These are phyloP conservation scores for Holtermannia corniformis DNA, from an alignment of 768 basidiomycete genomes.

Conservation along the genomic window DNA sequence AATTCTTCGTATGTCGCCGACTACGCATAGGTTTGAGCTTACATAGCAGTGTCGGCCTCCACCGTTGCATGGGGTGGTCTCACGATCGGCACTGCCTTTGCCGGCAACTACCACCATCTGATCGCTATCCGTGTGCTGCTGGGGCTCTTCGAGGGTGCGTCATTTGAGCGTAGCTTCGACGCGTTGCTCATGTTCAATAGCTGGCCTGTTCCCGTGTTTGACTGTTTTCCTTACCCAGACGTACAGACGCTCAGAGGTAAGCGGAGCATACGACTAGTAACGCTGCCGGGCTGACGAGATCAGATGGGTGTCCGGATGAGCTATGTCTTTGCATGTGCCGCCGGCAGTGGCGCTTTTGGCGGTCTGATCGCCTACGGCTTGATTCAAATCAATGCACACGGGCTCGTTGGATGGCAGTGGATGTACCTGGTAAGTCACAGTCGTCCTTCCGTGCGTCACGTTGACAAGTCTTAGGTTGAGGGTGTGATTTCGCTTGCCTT, in stretches of 20 bases:
- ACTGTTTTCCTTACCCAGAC: background rate
- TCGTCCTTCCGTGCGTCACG: too few relatives aligned
- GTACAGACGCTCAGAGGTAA: background rate
- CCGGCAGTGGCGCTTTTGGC: conserved; percentile 76
- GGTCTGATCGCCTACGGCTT: conserved; percentile 76
- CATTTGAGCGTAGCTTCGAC: too few relatives aligned
- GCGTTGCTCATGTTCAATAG: too few relatives aligned
- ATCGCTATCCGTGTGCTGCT: conserved; percentile 10
- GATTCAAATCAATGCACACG: conserved; percentile 50
- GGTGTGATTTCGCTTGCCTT: conserved; percentile 3
- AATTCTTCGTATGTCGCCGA: conserved; percentile 12
- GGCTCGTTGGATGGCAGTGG: conserved; percentile 21
- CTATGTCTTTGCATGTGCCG: conserved; percentile 76
- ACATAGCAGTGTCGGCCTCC: conserved; percentile 8
- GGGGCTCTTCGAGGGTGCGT: conserved; percentile 17
- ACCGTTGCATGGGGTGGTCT: conserved; percentile 9
- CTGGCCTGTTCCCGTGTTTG: conserved; percentile 14
- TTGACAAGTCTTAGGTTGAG: too few relatives aligned
- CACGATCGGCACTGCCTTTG: conserved; percentile 6
- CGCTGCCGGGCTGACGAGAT: conserved; percentile 15
- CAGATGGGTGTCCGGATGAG: conserved; percentile 42
- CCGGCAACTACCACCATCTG: conserved; percentile 8
- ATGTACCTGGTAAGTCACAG: conserved; percentile 22
- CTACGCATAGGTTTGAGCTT: conserved; percentile 3
- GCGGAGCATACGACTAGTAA: background rate